Evolutionary conservation across 345 rosid genomes (phyloP), one percentile per base, ranked within the genome.

Genomic region (Excoecaria agallocha): DNA sequence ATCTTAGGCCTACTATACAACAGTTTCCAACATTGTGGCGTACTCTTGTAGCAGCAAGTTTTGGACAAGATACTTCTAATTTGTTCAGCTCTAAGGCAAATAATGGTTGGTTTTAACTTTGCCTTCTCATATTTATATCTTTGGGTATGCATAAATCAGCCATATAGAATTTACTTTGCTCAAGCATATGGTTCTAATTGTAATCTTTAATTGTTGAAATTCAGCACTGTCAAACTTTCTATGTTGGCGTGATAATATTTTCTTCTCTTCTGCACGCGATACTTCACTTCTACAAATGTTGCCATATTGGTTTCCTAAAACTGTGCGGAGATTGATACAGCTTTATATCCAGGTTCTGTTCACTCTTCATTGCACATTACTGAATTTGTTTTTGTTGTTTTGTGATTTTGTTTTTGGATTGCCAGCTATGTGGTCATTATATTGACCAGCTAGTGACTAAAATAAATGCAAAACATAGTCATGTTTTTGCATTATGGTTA

Each of bases 241-340:
- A 48, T 88, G 84, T 77, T 95, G 98, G 98, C 97, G 98, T 45
- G 97, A 93, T 79, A 85, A 79, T 69, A 82, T 95, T 74, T 95
- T 95, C 88, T 95, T 87, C 86, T 95, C 98, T 82, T 65, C 92
- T 62, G 88, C 85, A 57, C 92, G 84, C 80, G 97, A 95, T 84
- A 88, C 99, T 80, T 95, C 99, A 54, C 94, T 95, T 66, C 81
- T 89, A 54, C 98, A 95, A 82, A 95, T 95, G 93, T 79, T 95
- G 81, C 98, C 99, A 59, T 93, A 88, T 82, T 90, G 99, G 99
- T 93, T 95, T 74, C 99, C 99, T 13, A 95, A 90, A 85, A 81
- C 90, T 57, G 92, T 93, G 65, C 88, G 98, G 75, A 87, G 97
- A 78, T 82, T 95, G 80, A 81, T 95, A 78, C 99, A 95, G 84